Percentiles rank a stretch among this genome's conserved stretches.
Evolutionary conservation across 345 rosid genomes (phyloP).

Genomic region (Salix dunnii): DNA sequence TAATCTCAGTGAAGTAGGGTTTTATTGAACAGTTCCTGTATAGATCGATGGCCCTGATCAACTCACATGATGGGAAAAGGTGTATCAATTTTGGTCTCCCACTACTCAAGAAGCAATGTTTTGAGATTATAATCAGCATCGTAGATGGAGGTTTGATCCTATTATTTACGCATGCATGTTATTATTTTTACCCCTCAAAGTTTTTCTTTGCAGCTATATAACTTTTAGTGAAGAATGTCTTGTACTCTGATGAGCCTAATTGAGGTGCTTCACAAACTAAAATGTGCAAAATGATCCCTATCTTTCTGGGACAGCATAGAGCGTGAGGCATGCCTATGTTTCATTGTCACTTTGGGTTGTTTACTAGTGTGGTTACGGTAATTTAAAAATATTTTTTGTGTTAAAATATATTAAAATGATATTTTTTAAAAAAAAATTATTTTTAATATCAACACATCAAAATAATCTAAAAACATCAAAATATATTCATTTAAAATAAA

Average conservation of each 20-base stretch:
- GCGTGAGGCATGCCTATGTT: neutral
- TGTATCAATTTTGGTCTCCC: neutral
- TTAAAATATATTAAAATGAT: too few species aligned
- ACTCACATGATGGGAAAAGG: neutral
- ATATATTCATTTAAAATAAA: too few species aligned
- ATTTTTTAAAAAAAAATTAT: too few species aligned
- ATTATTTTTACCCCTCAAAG: neutral
- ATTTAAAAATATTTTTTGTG: too few species aligned
- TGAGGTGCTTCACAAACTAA: neutral
- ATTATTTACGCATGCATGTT: neutral
- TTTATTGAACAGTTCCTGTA: slow-evolving; percentile 2
- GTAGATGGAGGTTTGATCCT: neutral
- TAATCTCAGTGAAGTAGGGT: slow-evolving; percentile 6
- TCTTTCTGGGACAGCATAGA: neutral
- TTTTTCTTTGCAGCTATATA: neutral
- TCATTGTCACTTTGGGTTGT: too few species aligned
- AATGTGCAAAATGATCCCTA: neutral
- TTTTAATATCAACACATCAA: too few species aligned
- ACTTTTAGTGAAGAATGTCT: neutral
- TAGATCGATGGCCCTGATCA: neutral
- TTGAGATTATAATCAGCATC: neutral
- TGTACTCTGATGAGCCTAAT: neutral
- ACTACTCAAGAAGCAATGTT: neutral
- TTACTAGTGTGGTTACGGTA: too few species aligned
- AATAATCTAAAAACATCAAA: too few species aligned